Base-by-base conservation (phyloP, 345 rosid species). In the Toxicodendron radicans region DNA sequence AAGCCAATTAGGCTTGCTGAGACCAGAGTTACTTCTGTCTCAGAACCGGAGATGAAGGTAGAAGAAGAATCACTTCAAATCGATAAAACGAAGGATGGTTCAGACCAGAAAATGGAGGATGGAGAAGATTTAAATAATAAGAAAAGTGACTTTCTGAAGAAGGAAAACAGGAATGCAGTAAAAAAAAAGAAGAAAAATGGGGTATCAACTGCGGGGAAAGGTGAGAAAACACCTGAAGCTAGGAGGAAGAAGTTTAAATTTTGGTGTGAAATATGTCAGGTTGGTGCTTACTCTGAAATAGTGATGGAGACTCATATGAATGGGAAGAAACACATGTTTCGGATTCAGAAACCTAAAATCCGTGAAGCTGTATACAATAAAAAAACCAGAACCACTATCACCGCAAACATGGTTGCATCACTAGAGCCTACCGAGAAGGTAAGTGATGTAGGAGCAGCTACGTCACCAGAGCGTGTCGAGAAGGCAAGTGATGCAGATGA, bases 241-340 rank as follows among this genome's bases (percentile, higher is more conserved):
- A 75, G 56, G 58, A 75, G 58, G 58, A 78, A 66, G 72, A 68
- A 51, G 57, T 85, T 69, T 49, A 66, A 67, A 60, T 65, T 84
- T 78, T 79, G 89, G 97, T 93, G 98, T 49, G 80, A 83, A 54
- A 62, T 49, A 18, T 93, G 97, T 77, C 72, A 61, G 13, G 35
- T 88, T 67, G 77, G 83, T 24, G 76, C 82, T 1, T 27, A 70
- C 48, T 76, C 85, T 68, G 56, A 51, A 57, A 21, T 20, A 60
- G 83, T 79, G 66, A 79, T 88, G 87, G 85, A 75, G 68, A 64
- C 14, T 71, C 96, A 87, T 81, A 66, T 12, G 68, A 83, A 66
- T 54, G 93, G 94, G 72, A 91, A 76, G 80, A 89, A 76, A 63
- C 97, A 93, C 73, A 52, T n/a, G 52, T 60, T 66, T 75, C 53